Base-by-base conservation (phyloP, 2,329 filamentous ascomycete species). In the Elsinoe batatas region DNA sequence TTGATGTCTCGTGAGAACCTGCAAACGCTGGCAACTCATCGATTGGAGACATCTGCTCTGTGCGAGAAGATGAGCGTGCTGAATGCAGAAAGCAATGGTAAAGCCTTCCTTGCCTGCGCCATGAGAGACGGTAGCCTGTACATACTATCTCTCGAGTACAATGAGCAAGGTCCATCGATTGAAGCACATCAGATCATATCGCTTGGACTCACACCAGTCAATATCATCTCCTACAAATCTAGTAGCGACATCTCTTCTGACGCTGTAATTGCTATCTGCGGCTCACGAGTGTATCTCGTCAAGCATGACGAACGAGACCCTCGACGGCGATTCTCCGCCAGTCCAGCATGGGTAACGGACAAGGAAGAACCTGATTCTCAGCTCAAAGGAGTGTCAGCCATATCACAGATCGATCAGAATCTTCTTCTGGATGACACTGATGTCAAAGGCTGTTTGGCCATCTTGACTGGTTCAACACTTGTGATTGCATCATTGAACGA, bases 281-380 rank as follows among this genome's bases (percentile, higher is more conserved):
- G 69, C 12, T 59, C 65, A 1, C 67, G 72, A 26, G 66, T 70
- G 10, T 71, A 68, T 57, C 64, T 64, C 20, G 55, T 72, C 12
- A 30, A 22, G 10, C 30, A 20, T 15, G 8, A 10, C 13, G 2
- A 26, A 17, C 20, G 17, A 15, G 6, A 20, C 8, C n/a, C n/a
- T 2, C 5, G 15, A 10, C 12, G 11, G 6, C 37, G 8, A 37
- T 55, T 36, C 38, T 46, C 33, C 3, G 11, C 18, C 6, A 51
- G 5, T 20, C 53, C 37, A n/a, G 12, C 15, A 17, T 73, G 69
- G 69, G 67, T 73, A 44, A 67, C 65, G 8, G 62, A 69, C 32
- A 61, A 57, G 1, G 57, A 53, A 2, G 63, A 64, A 10, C 64
- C 66, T 2, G 61, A 57, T 17, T 68, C 68, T 17, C 57, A 63